Conservation (phyloP, 2,329 filamentous ascomycete genomes). For the Botryotinia globosa region DNA sequence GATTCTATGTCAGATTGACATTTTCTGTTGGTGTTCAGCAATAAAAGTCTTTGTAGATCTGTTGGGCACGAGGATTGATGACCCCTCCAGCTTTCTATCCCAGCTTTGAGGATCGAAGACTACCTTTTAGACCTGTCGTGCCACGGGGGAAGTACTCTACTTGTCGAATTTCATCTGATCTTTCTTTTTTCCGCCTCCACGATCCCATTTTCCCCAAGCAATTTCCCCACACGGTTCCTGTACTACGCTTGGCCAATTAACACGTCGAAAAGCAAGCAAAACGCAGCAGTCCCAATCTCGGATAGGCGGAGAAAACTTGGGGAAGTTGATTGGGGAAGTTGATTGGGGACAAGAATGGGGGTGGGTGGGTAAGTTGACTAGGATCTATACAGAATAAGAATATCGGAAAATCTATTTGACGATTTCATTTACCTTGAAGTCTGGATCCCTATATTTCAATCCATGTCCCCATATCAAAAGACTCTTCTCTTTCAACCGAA, state of each 20-base stretch:
- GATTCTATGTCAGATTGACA: constrained; percentile 5
- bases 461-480: neutral
- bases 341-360: constrained; percentile 15
- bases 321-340: constrained; percentile 12
- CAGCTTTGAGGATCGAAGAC: neutral
- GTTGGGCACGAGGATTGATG: constrained; percentile 3
- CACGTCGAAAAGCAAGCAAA: neutral
- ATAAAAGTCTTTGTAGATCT: neutral
- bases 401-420: constrained; percentile 16
- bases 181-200: constrained; percentile 8
- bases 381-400: neutral
- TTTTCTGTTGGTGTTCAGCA: neutral
- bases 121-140: constrained; percentile 1
- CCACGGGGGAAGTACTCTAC: neutral
- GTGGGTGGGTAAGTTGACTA: neutral
- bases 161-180: constrained; percentile 17
- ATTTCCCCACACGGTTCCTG: constrained; percentile 10
- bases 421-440: neutral
- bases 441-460: neutral
- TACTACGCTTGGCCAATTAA: constrained; percentile 12
- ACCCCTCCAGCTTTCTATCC: neutral
- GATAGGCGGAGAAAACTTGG: constrained; percentile 9
- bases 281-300: neutral
- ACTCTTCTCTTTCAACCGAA: neutral
- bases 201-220: constrained; percentile 11